Evolutionary conservation across 2,329 filamentous ascomycete genomes (phyloP), one percentile per base, ranked within the genome.

Genomic region (Aureobasidium sp.): DNA sequence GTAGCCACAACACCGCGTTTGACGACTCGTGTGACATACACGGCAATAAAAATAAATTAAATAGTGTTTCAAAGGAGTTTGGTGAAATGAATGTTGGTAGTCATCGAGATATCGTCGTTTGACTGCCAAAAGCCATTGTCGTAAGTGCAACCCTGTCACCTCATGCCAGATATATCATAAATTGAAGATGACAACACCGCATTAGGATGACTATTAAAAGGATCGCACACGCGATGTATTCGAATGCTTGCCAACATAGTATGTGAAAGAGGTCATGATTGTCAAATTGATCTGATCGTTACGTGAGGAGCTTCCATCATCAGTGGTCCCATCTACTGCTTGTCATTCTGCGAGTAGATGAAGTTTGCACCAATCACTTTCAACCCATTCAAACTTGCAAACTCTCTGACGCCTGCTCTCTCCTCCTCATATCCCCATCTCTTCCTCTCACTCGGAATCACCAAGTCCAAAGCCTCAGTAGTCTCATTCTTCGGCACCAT

Each of bases 401-500:
- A 83, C 60, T 79, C 72, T 66, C 77, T 75, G 26, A 84, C 76
- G 7, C 82, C 83, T 53, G 76, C 68, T 64, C 77, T 72, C 0
- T 77, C 79, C 47, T 76, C 78, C 0, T 76, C 80, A 64, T 77
- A 81, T 0, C 82, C 83, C 83, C 82, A 85, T 69, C 83, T 79
- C 70, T 79, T 74, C 39, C 81, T 71, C n/a, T 80, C 75, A 55
- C 72, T 70, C 0, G 83, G 82, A 63, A 71, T 75, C 17, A 70
- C 77, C 63, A 83, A 66, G 64, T 77, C 68, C 55, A 80, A 60
- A 24, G 67, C 66, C 61, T 75, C 72, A 13, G 69, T 75, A 9
- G 78, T 79, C 8, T 76, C 74, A 61, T 81, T 81, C 62, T 64
- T 69, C 15, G 73, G 77, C 66, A 70, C 77, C 62, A 84, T 73